Percentiles rank a stretch among this genome's conserved stretches.
Evolutionary conservation across 495 filamentous ascomycete species (phyloP).

Genomic region (Letharia lupina): DNA sequence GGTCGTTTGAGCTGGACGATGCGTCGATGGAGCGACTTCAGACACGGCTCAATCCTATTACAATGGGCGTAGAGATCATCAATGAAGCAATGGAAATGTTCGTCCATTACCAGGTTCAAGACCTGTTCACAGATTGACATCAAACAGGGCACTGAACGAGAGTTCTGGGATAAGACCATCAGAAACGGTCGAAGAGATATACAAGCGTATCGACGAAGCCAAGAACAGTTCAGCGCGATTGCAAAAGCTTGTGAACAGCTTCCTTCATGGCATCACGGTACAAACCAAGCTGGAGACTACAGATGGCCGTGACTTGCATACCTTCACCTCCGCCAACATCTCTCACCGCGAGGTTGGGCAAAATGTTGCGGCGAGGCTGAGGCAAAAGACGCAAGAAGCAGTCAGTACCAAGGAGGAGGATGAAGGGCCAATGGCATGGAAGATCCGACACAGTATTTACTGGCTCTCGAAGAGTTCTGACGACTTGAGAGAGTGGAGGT

Average conservation of each 20-base stretch:
- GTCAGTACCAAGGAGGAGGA: neutral
- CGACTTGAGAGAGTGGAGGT: neutral
- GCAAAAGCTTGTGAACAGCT: neutral
- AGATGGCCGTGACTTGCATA: neutral
- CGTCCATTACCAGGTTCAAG: neutral
- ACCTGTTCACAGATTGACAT: neutral
- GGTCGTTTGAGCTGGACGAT: neutral
- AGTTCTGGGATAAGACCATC: neutral
- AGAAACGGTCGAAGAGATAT: neutral
- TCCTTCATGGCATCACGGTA: neutral
- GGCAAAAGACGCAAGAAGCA: neutral
- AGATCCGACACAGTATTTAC: neutral
- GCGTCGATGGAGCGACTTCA: neutral
- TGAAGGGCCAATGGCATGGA: neutral
- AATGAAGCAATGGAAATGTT: constrained; percentile 1
- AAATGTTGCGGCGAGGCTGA: neutral
- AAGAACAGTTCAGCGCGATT: neutral
- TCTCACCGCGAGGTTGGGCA: neutral
- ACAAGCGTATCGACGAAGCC: constrained; percentile 2
- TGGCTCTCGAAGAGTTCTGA: constrained; percentile 8
- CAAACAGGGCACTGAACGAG: neutral
- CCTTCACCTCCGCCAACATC: constrained; percentile 1
- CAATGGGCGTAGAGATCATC: neutral
- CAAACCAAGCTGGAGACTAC: neutral
- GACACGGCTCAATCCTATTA: neutral